Base-by-base conservation (phyloP, 2,329 filamentous ascomycete species). In the Dryadomyces quercivorus region DNA sequence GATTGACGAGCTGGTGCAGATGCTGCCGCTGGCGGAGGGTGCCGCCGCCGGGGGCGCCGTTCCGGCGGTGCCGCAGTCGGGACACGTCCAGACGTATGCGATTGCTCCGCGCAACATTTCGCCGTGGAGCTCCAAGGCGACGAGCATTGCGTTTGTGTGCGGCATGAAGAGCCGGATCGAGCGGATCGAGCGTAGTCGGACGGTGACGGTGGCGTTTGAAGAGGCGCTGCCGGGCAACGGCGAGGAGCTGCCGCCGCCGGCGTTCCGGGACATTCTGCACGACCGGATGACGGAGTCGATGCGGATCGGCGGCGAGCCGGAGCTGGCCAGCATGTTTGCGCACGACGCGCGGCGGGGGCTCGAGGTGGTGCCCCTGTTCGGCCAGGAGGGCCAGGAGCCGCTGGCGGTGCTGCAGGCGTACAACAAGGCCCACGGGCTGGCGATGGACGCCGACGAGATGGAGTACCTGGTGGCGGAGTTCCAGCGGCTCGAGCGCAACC, bases 91-190 rank as follows among this genome's bases (percentile, higher is more conserved):
- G 74, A 84, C 58, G 78, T 87, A 54, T 66, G 88, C 90, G 66
- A 77, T 95, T 56, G 82, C 80, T 49, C 92, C 92, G 20, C 81
- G 92, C 61, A 86, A 87, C 63, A 91, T 95, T 61, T 96, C 91
- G 44, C 93, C 93, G 66, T 98, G 93, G 93, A 96, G 90, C 70
- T 95, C 91, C 55, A 91, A 96, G 69, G 92, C 91, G 31, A 95
- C 92, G 49, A 92, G 84, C 66, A 96, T 97, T 67, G 86, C 92
- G 53, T 84, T 93, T 61, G 92, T 96, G 36, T 97, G 92, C 66
- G 91, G 88, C 26, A 74, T 97, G 57, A 81, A 83, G 61, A 73
- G 78, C 45, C 70, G 81, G 53, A 77, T 86, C 34, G 79, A 84
- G 65, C 84, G 92, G 56, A 87, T 97, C 61, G 93, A 98, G 72